A percentile compares a stretch with the other conserved stretches of the same genome.
phyloP scores from a whole-genome alignment of 2,329 filamentous ascomycete species.

The Thielaviopsis ethacetica region DNA sequence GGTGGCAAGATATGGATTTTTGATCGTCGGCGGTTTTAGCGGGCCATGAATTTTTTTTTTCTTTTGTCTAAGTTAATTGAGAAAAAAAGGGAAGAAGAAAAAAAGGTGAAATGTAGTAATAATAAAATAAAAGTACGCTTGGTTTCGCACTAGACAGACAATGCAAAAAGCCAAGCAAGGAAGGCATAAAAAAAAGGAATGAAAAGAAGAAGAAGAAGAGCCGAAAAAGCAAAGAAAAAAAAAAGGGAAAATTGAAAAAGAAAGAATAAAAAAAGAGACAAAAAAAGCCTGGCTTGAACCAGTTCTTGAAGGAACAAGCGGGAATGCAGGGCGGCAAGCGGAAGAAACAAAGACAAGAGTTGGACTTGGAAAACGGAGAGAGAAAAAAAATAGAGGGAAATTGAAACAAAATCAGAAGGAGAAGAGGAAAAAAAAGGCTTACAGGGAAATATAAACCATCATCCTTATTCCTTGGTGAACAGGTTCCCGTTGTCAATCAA shows the following conservation, averaged over 20 bases:
- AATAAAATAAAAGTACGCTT: not conserved
- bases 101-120: too few relatives aligned
- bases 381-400: not conserved
- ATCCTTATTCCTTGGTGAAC: not conserved
- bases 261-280: too few relatives aligned
- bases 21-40: not conserved
- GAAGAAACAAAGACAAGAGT: not conserved
- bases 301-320: not conserved
- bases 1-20: not conserved
- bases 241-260: not conserved
- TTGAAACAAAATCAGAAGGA: not conserved
- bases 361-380: not conserved
- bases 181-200: not conserved
- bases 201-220: not conserved
- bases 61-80: not conserved
- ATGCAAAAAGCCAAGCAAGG: not conserved
- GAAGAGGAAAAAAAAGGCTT: not conserved
- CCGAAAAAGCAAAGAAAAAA: not conserved
- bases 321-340: not conserved
- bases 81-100: not conserved
- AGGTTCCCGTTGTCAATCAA: too few relatives aligned
- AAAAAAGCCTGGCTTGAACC: not conserved
- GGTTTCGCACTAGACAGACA: not conserved
- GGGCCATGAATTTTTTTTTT: not conserved
- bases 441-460: not conserved